phyloP scores from a whole-genome alignment of 345 rosid genomes.

The Linum trigynum region DNA sequence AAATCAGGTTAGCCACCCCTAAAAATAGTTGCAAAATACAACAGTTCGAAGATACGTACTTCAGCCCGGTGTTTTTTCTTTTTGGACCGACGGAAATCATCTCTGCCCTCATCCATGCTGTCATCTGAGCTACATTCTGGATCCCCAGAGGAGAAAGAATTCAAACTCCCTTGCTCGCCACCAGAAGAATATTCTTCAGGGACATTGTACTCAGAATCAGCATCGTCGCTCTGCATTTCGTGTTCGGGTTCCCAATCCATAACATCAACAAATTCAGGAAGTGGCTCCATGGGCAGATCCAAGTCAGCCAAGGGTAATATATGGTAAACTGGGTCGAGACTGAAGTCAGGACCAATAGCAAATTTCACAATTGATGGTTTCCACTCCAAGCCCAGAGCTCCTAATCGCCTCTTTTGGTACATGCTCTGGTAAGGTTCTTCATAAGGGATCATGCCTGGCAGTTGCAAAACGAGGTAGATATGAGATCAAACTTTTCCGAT shows the following conservation, averaged over 20 bases:
- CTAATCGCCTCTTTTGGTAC: constrained; percentile 90
- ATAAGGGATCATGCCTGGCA: constrained; percentile 83
- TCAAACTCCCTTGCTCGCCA: constrained; percentile 61
- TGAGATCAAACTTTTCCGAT: constrained; percentile 1
- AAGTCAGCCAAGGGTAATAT: constrained; percentile 83
- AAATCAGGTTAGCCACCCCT: too few relatives aligned
- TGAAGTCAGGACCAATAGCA: constrained; percentile 82
- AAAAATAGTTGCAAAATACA: not conserved
- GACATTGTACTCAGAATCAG: constrained; percentile 90
- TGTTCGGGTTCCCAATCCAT: constrained; percentile 96
- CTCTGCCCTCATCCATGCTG: constrained; percentile 53
- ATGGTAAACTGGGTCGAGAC: constrained; percentile 70
- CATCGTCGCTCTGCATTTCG: constrained; percentile 67
- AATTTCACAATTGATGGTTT: constrained; percentile 63
- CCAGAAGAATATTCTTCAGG: constrained; percentile 68
- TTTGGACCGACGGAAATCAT: constrained; percentile 58
- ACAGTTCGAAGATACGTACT: constrained; percentile 31
- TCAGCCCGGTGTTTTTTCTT: constrained; percentile 61
- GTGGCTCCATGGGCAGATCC: constrained; percentile 64
- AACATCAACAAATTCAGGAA: constrained; percentile 73
- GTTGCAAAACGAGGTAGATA: constrained; percentile 14
- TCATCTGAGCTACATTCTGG: constrained; percentile 51
- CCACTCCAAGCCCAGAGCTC: constrained; percentile 91
- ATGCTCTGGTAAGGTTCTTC: constrained; percentile 91
- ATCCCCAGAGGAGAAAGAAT: constrained; percentile 53